These are phyloP conservation scores for Sanghuangporus baumii DNA, from an alignment of 1,284 basidiomycete genomes.

Conservation along the genomic window DNA sequence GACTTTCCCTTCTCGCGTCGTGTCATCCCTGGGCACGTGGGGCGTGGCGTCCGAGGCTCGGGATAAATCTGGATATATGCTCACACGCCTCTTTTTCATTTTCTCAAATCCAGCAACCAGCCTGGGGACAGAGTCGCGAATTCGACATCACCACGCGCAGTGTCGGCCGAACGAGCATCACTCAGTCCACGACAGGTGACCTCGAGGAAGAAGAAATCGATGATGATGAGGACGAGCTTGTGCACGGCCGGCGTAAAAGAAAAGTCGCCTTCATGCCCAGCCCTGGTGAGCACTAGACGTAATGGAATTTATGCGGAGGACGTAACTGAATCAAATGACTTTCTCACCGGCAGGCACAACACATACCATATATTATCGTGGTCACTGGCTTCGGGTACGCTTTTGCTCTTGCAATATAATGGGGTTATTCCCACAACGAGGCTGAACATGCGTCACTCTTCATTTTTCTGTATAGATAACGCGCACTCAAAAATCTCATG, in stretches of 20 bases:
- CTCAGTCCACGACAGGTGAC: conserved; percentile 64
- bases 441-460: conserved; percentile 19
- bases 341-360: conserved; percentile 54
- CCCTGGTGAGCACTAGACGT: conserved; percentile 49
- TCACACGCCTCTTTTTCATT: not conserved
- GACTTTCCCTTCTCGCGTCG: not conserved
- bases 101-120: conserved; percentile 58
- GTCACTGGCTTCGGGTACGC: conserved; percentile 76
- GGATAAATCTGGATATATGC: not conserved
- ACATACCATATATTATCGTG: conserved; percentile 80
- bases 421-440: not conserved
- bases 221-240: conserved; percentile 44
- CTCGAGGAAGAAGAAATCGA: conserved; percentile 69
- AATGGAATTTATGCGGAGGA: conserved; percentile 20
- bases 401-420: conserved; percentile 19
- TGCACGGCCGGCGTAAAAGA: conserved; percentile 65
- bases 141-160: conserved; percentile 82
- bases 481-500: conserved; percentile 67
- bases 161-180: conserved; percentile 53
- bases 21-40: not conserved
- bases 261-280: conserved; percentile 74
- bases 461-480: conserved; percentile 52
- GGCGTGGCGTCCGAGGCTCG: not conserved
- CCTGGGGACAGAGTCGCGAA: conserved; percentile 77
- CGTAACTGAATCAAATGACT: conserved; percentile 1